These are phyloP conservation scores for Cryptosporidium felis DNA, from an alignment of 169 alveolate species.

Conservation along the genomic window DNA sequence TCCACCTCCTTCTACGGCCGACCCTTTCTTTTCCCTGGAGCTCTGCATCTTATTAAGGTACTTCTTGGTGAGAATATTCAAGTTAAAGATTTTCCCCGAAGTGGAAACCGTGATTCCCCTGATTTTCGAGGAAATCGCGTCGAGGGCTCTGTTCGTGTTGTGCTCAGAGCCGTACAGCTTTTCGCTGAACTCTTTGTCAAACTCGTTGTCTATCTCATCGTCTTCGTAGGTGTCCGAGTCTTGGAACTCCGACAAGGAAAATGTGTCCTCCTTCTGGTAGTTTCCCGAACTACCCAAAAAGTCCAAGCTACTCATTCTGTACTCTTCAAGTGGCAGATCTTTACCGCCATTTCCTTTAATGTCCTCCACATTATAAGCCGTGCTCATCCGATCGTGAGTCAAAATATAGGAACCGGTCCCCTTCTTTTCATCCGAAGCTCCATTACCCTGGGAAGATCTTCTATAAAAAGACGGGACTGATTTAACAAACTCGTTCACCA, in stretches of 20 bases:
- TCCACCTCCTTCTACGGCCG: conserved; percentile 5
- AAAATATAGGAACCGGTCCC: too few relatives aligned
- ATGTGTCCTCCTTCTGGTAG: conserved; percentile 16
- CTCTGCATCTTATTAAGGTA: conserved; percentile 4
- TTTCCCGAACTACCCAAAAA: not conserved
- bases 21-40: not conserved
- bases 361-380: too few relatives aligned
- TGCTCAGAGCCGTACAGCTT: not conserved
- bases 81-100: conserved; percentile 33
- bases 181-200: conserved; percentile 28
- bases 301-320: not conserved
- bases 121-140: conserved; percentile 59
- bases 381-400: too few relatives aligned
- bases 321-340: conserved; percentile 4
- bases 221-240: conserved; percentile 21
- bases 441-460: too few relatives aligned
- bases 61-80: conserved; percentile 22
- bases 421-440: too few relatives aligned
- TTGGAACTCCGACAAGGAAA: conserved; percentile 39
- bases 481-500: not conserved
- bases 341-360: too few relatives aligned
- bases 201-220: conserved; percentile 60
- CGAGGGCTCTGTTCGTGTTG: conserved; percentile 19
- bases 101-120: conserved; percentile 35
- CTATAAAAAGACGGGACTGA: not conserved